Evolutionary conservation across 2,329 filamentous ascomycete species (phyloP), one percentile per base, ranked within the genome.

Genomic region (Xylaria sp.): DNA sequence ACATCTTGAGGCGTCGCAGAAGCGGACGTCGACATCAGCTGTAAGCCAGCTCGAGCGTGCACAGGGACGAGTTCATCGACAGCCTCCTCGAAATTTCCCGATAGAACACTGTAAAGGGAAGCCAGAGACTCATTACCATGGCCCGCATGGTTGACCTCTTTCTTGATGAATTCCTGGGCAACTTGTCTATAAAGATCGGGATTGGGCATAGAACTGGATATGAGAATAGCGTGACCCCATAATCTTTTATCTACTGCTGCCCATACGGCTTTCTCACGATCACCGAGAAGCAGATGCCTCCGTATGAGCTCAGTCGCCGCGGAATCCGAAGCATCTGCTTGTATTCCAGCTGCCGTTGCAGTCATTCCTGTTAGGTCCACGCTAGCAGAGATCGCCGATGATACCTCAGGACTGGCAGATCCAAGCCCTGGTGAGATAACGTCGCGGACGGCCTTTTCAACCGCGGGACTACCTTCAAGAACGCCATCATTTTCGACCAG

Each of bases 171-270:
- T 76, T 99, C 96, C 76, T 97, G 94, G 0, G 94, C 89, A 31
- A 99, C 94, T 77, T 97, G 93, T 79, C 94, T 97, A 87, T 97
- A 98, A 2, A 97, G 84, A 26, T 93, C 92, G 57, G 92, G 84
- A 1, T 93, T 96, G 6, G 74, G 71, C 81, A 97, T 79, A 0
- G 89, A 90, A 69, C 89, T 87, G 1, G 96, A 92, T 42, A 99
- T 91, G 23, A 99, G 85, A 87, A 99, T 92, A 3, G 96, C 97
- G 79, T 99, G 97, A 2, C 93, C 96, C 97, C 97, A 99, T 2
- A 99, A 84, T 58, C 94, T 89, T 79, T 94, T 94, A 79, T 99
- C 96, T 38, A 94, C 95, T 4, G 96, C 94, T 71, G 92, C 86
- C 95, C 95, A 98, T 0, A 97, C 92, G 5, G 96, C 96, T 73